phyloP scores from a whole-genome alignment of 2,329 filamentous ascomycete genomes.

The Fusarium praegraminearum region DNA sequence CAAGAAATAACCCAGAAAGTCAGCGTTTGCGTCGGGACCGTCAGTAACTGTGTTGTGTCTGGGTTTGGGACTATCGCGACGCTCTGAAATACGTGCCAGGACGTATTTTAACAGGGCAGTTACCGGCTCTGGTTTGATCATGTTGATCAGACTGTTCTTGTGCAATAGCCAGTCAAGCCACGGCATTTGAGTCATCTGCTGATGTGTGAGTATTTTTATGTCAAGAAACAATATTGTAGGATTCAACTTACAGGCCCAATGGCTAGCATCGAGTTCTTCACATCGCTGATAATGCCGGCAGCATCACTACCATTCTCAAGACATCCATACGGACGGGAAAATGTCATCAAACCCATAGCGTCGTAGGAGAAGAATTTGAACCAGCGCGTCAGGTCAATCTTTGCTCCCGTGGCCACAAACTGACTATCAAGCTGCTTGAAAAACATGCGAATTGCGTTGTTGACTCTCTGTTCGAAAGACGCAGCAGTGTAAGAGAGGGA shows the following conservation, averaged over 20 bases:
- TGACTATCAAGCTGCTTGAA: background rate
- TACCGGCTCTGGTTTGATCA: background rate
- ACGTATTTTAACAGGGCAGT: background rate
- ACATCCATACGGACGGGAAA: background rate
- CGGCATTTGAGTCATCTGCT: background rate
- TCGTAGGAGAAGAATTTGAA: background rate
- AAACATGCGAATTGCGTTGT: background rate
- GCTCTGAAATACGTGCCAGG: background rate
- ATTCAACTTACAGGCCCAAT: background rate
- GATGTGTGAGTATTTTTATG: too few species aligned
- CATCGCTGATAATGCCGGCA: background rate
- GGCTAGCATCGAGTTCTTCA: background rate
- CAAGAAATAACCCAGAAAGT: background rate
- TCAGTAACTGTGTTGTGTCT: too few species aligned
- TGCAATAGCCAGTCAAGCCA: background rate
- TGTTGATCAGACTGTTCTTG: background rate
- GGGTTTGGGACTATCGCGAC: background rate
- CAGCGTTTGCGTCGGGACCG: background rate
- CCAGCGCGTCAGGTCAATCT: background rate
- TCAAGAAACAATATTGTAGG: too few species aligned
- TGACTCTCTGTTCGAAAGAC: background rate
- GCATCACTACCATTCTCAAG: background rate
- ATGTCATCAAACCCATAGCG: background rate
- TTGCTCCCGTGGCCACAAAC: background rate
- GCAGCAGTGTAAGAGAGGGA: background rate